A percentile compares a stretch with the other conserved stretches of the same genome.
phyloP scores from a whole-genome alignment of 1,284 basidiomycete genomes.

The Takashimella tepidaria region DNA sequence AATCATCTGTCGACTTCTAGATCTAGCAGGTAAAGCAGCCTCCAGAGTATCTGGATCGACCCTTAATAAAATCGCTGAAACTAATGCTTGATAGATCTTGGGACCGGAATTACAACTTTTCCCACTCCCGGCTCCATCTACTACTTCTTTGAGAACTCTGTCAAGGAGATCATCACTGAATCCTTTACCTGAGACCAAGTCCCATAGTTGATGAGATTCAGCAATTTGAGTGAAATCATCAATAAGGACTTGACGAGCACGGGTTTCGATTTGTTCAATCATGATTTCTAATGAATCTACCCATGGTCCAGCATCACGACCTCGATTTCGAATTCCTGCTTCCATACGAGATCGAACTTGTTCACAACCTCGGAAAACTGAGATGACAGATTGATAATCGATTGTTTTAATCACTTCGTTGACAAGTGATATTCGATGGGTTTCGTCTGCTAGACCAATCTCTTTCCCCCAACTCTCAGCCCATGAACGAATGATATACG shows the following conservation, averaged over 20 bases:
- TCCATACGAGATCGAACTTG: conserved; percentile 31
- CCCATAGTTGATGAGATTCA: conserved; percentile 62
- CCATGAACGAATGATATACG: conserved; percentile 71
- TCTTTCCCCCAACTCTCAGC: conserved; percentile 83
- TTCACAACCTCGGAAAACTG: conserved; percentile 49
- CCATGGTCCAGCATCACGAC: conserved; percentile 58
- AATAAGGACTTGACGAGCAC: conserved; percentile 60
- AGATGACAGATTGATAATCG: conserved; percentile 59
- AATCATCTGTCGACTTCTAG: conserved; percentile 59
- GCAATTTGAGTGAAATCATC: conserved; percentile 59
- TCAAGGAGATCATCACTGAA: conserved; percentile 66
- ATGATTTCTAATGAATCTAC: conserved; percentile 61
- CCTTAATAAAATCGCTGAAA: conserved; percentile 65
- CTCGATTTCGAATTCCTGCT: conserved; percentile 26
- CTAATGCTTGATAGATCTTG: conserved; percentile 66
- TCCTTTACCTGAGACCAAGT: conserved; percentile 64
- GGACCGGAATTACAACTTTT: conserved; percentile 59
- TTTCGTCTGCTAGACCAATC: conserved; percentile 63
- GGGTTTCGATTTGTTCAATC: conserved; percentile 57
- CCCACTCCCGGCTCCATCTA: conserved; percentile 51
- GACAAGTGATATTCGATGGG: conserved; percentile 62
- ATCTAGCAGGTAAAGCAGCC: conserved; percentile 61
- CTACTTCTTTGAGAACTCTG: conserved; percentile 61
- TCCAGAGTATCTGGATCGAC: conserved; percentile 59
- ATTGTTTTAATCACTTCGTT: conserved; percentile 65